Evolutionary conservation across 1,284 basidiomycete species (phyloP).

Genomic region (Athelia sp.): DNA sequence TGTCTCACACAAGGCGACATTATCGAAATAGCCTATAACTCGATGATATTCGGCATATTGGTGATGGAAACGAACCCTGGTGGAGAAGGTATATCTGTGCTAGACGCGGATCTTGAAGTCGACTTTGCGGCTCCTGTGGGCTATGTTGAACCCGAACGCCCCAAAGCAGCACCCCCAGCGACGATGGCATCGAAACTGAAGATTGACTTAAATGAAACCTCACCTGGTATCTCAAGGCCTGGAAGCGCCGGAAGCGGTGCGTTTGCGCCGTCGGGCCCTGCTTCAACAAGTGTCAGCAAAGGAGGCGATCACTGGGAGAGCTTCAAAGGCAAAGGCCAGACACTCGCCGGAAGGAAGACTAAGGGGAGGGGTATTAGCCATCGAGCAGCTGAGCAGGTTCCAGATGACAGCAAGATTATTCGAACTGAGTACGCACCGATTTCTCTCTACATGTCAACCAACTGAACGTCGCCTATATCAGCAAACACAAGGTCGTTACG

Average conservation of each 20-base stretch:
- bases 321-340: slow-evolving; percentile 92
- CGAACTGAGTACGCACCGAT: slow-evolving; percentile 71
- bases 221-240: slow-evolving; percentile 77
- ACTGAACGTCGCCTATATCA: slow-evolving; percentile 27
- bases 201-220: slow-evolving; percentile 84
- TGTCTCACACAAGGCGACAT: slow-evolving; percentile 87
- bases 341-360: slow-evolving; percentile 81
- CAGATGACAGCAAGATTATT: slow-evolving; percentile 83
- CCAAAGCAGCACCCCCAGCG: slow-evolving; percentile 73
- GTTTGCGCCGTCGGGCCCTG: slow-evolving; percentile 48
- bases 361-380: slow-evolving; percentile 89
- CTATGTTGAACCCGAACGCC: slow-evolving; percentile 87
- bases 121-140: slow-evolving; percentile 76
- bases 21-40: slow-evolving; percentile 89
- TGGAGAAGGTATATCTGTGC: slow-evolving; percentile 83
- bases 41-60: slow-evolving; percentile 90
- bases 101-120: slow-evolving; percentile 96
- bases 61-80: slow-evolving; percentile 94
- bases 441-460: slow-evolving; percentile 7
- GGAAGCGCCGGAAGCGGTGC: slow-evolving; percentile 68
- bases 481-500: slow-evolving; percentile 82
- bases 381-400: slow-evolving; percentile 74
- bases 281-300: slow-evolving; percentile 55
- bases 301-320: slow-evolving; percentile 82
- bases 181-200: slow-evolving; percentile 98